Conservation (phyloP, 2,329 filamentous ascomycete genomes). For the Trichoderma sp. region DNA sequence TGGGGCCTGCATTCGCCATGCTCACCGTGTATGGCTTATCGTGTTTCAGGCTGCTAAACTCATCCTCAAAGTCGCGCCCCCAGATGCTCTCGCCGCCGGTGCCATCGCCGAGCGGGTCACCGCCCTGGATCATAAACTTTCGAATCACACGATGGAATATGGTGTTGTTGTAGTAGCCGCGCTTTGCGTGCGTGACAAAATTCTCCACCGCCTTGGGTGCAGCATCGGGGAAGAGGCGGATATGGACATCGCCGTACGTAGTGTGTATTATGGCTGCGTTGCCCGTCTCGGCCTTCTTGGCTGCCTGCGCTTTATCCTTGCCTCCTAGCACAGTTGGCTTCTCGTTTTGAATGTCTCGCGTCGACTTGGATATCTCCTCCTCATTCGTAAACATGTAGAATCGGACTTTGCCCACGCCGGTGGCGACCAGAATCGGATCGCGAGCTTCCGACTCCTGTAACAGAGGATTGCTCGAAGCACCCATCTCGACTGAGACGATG, state of each 20-base stretch:
- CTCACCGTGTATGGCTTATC: conserved; percentile 95
- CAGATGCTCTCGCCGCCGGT: conserved; percentile 86
- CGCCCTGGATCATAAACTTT: conserved; percentile 99
- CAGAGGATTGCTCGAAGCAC: conserved; percentile 87
- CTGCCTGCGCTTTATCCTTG: conserved; percentile 47
- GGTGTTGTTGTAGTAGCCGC: conserved; percentile 94
- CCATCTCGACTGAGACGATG: conserved; percentile 93
- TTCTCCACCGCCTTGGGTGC: conserved; percentile 96
- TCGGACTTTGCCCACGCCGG: conserved; percentile 79
- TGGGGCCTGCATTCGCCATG: conserved; percentile 96
- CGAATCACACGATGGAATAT: conserved; percentile 97
- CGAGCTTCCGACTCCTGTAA: conserved; percentile 86
- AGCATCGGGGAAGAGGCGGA: conserved; percentile 87
- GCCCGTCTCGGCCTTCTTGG: conserved; percentile 67
- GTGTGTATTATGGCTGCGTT: conserved; percentile 85
- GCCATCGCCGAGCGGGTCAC: conserved; percentile 89
- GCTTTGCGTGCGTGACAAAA: conserved; percentile 86
- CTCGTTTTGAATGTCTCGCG: conserved; percentile 91
- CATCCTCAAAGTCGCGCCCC: conserved; percentile 93
- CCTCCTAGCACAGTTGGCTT: conserved; percentile 67
- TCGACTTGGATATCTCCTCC: conserved; percentile 74
- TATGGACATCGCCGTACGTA: conserved; percentile 86
- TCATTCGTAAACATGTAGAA: conserved; percentile 99
- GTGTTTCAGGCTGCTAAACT: conserved; percentile 86
- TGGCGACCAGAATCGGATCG: conserved; percentile 84